Base-by-base conservation (phyloP, 768 basidiomycete species). In the Rickenella mellea region DNA sequence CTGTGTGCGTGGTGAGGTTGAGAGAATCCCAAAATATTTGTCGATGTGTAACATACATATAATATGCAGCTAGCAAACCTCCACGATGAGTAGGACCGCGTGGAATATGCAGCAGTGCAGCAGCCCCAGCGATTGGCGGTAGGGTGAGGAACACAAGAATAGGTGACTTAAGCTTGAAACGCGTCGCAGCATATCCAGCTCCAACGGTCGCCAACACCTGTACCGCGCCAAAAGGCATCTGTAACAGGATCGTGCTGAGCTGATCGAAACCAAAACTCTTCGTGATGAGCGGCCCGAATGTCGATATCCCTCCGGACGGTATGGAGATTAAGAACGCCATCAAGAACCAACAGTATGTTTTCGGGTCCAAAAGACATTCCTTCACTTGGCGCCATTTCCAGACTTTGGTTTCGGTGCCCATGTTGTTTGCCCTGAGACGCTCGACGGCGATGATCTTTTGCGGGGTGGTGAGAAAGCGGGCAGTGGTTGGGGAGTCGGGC, bases 351-450 rank as follows among this genome's bases (percentile, higher is more conserved):
- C 65, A 54, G 47, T 68, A 69, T 2, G 65, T 63, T 49, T 72
- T 71, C 8, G 55, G 48, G 47, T 72, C 69, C 6, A 55, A n/a
- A 4, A 62, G 30, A 2, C 61, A 51, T 26, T 69, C 65, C 51
- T 48, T 52, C 10, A 67, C 66, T 51, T 71, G 69, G 5, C 63
- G 55, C 63, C 64, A 64, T 51, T 70, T 71, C 66, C 67, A 70
- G 4, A 61, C 55, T 48, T 71, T 71, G 8, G 62, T 58, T 46
- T 70, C 69, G 5, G 60, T 66, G 19, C 63, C 68, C 63, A 66
- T 64, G 45, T 70, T 69, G 44, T 71, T 71, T 7, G 58, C 63
- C 0, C 63, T 55, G 21, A 71, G 55, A 15, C 69, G 60, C 43
- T 69, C 63, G 24, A 71, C 48, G 1, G 68, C 69, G 14, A 65